These are phyloP conservation scores for Colletotrichum sp. DNA, from an alignment of 2,329 filamentous ascomycete species.

Conservation along the genomic window DNA sequence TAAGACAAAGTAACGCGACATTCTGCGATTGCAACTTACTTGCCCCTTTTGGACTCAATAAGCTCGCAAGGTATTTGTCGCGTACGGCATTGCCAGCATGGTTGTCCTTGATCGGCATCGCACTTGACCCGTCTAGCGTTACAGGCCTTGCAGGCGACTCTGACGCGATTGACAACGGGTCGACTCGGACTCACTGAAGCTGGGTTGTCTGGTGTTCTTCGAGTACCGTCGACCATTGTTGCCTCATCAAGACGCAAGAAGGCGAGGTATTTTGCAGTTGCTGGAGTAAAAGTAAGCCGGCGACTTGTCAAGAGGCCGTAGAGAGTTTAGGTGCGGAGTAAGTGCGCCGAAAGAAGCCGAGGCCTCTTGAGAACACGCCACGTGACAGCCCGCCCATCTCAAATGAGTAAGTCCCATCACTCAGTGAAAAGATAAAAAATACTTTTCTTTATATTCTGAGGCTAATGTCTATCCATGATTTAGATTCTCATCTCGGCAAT, in stretches of 20 bases:
- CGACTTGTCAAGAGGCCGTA: not conserved
- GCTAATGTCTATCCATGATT: not conserved
- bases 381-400: not conserved
- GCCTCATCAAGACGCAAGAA: not conserved
- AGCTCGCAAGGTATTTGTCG: constrained; percentile 4
- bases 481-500: not conserved
- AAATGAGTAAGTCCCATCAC: not conserved
- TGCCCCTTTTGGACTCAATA: constrained; percentile 1
- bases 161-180: constrained; percentile 20
- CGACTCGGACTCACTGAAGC: not conserved
- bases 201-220: not conserved
- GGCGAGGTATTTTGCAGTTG: not conserved
- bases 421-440: not conserved
- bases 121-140: constrained; percentile 9
- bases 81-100: constrained; percentile 11
- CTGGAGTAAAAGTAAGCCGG: not conserved
- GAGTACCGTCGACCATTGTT: not conserved
- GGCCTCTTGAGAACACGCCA: not conserved
- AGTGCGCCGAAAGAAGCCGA: not conserved
- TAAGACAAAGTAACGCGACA: not conserved
- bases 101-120: not conserved
- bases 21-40: not conserved
- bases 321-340: not conserved
- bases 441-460: not conserved
- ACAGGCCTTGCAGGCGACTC: constrained; percentile 9